Evolutionary conservation across 2,329 filamentous ascomycete genomes (phyloP).

Genomic region (Colletotrichum viniferum): DNA sequence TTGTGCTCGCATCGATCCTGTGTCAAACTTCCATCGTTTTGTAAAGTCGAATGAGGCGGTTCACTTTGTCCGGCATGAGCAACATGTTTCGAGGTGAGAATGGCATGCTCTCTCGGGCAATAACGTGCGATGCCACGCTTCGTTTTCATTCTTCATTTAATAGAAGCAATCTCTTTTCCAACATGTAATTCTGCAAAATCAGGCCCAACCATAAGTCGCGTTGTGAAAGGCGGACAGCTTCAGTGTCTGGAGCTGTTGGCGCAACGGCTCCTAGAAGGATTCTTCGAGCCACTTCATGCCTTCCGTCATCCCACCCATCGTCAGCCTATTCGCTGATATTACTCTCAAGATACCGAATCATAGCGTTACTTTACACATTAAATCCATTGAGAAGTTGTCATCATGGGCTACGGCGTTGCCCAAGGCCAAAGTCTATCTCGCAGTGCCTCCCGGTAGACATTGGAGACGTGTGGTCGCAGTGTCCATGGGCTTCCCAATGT

Average conservation of each 20-base stretch:
- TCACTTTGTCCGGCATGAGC: too few relatives aligned
- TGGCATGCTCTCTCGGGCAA: too few relatives aligned
- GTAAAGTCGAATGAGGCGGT: not conserved
- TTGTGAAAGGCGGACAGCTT: not conserved
- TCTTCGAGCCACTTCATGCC: not conserved
- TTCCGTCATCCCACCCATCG: not conserved
- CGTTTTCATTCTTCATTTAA: not conserved
- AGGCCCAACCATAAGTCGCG: not conserved
- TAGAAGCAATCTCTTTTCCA: not conserved
- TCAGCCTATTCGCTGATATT: not conserved
- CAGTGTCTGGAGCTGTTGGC: not conserved
- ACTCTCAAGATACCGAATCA: not conserved
- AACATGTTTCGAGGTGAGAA: too few relatives aligned
- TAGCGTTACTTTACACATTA: not conserved
- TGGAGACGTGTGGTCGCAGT: not conserved
- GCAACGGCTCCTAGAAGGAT: not conserved
- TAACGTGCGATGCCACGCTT: too few relatives aligned
- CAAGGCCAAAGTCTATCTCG: not conserved
- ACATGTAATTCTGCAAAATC: not conserved
- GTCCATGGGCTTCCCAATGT: not conserved
- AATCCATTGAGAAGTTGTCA: not conserved
- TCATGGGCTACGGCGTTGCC: not conserved
- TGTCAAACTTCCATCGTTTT: not conserved
- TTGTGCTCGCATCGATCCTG: not conserved
- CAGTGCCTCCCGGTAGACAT: not conserved